Evolutionary conservation across 257 asterid species (phyloP).

Genomic region (Verbena officinalis): DNA sequence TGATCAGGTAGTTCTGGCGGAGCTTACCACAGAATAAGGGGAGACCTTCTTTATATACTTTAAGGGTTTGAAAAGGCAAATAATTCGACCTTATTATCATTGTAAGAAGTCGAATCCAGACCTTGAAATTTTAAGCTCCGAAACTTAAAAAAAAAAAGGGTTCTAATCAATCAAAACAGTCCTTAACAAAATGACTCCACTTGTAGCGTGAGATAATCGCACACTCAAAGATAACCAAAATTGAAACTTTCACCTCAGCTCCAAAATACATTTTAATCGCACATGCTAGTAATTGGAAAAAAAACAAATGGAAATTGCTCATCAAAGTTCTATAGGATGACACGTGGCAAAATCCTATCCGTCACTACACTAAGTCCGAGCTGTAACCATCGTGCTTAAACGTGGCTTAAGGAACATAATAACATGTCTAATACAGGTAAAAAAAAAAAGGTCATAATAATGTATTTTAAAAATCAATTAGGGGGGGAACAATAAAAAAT

Average conservation of each 20-base stretch:
- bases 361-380: slow-evolving; percentile 49
- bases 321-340: slow-evolving; percentile 20
- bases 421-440: slow-evolving; percentile 55
- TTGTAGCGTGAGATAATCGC: not conserved
- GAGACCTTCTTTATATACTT: too few species aligned
- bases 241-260: slow-evolving; percentile 16
- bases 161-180: not conserved
- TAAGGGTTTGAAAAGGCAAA: too few species aligned
- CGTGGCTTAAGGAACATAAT: slow-evolving; percentile 92
- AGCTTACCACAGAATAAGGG: too few species aligned
- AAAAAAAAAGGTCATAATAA: slow-evolving; percentile 32
- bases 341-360: slow-evolving; percentile 51
- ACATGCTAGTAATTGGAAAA: not conserved
- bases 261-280: slow-evolving; percentile 1
- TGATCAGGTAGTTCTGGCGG: too few species aligned
- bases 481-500: slow-evolving; percentile 13
- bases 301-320: not conserved
- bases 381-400: slow-evolving; percentile 92
- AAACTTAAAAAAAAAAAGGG: not conserved
- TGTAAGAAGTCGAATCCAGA: too few species aligned
- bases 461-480: slow-evolving; percentile 12
- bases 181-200: slow-evolving; percentile 16
- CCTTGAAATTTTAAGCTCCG: too few species aligned
- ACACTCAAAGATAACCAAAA: slow-evolving; percentile 3
- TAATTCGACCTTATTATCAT: too few species aligned